phyloP scores from a whole-genome alignment of 176 grass and related monocot genomes.

The Phragmites australis region DNA sequence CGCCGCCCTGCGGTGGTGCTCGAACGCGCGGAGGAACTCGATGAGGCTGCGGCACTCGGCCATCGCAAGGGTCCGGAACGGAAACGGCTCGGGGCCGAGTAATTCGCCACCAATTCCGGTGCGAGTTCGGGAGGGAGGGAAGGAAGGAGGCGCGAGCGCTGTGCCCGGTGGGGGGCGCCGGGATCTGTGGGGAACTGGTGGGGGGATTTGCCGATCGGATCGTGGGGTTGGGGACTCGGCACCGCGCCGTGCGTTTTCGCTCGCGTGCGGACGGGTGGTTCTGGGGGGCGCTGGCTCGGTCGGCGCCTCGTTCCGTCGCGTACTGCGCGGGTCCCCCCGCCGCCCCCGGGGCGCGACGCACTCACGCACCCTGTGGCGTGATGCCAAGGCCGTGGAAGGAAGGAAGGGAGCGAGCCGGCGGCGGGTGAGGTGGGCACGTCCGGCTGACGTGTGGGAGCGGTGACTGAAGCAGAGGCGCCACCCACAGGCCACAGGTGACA shows the following conservation, averaged over 20 bases:
- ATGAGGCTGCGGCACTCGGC: slow-evolving; percentile 96
- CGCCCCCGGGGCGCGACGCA: neutral
- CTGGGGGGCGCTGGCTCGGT: neutral
- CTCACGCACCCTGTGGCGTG: neutral
- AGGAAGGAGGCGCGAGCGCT: neutral
- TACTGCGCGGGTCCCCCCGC: neutral
- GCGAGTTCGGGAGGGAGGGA: neutral
- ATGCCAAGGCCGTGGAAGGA: neutral
- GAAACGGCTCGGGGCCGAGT: neutral
- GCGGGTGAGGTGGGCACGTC: neutral
- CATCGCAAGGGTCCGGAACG: slow-evolving; percentile 33
- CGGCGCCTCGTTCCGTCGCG: slow-evolving; percentile 13
- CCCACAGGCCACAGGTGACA: neutral
- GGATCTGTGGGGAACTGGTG: slow-evolving; percentile 27
- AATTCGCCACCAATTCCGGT: neutral
- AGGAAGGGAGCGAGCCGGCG: neutral
- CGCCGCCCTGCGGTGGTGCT: slow-evolving; percentile 74
- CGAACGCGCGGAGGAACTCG: slow-evolving; percentile 96
- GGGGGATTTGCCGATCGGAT: slow-evolving; percentile 44
- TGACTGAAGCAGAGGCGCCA: neutral
- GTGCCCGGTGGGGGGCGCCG: slow-evolving; percentile 48
- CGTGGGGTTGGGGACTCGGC: slow-evolving; percentile 34
- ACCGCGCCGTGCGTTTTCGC: neutral
- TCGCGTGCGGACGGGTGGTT: neutral
- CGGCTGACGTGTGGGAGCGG: neutral